Conservation (phyloP, 495 filamentous ascomycete species). For the Aspergillus leporis region DNA sequence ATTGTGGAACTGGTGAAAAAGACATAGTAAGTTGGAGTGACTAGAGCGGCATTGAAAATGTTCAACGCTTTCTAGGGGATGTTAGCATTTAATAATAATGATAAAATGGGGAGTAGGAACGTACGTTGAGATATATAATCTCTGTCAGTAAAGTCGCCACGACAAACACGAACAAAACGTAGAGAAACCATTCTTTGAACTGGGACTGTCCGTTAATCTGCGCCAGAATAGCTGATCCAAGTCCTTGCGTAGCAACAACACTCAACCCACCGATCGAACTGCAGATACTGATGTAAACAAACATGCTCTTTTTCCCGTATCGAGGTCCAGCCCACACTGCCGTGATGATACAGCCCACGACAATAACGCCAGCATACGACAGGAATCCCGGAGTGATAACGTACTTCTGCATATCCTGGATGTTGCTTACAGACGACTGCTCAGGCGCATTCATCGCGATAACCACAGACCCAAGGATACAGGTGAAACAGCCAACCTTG, state of each 20-base stretch:
- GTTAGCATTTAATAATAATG: conserved; percentile 26
- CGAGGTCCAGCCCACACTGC: conserved; percentile 84
- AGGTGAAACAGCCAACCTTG: conserved; percentile 92
- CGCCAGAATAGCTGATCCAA: conserved; percentile 88
- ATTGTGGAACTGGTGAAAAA: conserved; percentile 96
- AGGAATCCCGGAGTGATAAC: conserved; percentile 88
- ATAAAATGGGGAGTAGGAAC: conserved; percentile 34
- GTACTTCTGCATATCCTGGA: conserved; percentile 90
- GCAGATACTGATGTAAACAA: conserved; percentile 95
- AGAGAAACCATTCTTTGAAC: conserved; percentile 97
- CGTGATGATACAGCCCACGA: conserved; percentile 68
- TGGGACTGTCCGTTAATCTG: conserved; percentile 78
- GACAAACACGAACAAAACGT: conserved; percentile 89
- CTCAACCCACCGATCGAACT: conserved; percentile 92
- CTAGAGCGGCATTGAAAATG: conserved; percentile 93
- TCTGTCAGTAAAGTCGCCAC: conserved; percentile 84
- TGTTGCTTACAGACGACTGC: conserved; percentile 80
- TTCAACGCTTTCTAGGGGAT: conserved; percentile 89
- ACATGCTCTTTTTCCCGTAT: conserved; percentile 95
- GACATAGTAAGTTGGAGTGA: conserved; percentile 98
- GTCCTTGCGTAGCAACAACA: conserved; percentile 91
- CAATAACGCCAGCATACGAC: conserved; percentile 78
- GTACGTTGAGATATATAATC: conserved; percentile 92
- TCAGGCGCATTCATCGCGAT: conserved; percentile 92
- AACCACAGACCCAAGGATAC: conserved; percentile 88